Base-by-base conservation (phyloP, 805 yeast genomes). In the Lachancea lanzarotensis region DNA sequence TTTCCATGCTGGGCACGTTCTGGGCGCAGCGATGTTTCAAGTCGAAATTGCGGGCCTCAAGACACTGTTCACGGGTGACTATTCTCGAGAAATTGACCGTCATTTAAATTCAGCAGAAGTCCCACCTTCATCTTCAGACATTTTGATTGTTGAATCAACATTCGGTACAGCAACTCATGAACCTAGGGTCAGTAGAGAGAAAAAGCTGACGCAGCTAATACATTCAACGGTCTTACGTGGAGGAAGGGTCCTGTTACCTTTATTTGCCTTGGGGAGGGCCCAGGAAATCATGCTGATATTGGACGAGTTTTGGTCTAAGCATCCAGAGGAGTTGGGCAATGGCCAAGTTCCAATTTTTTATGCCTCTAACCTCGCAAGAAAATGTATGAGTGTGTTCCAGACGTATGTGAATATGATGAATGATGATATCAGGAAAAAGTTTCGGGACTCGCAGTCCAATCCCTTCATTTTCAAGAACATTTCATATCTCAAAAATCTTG, bases 1-100 rank as follows among this genome's bases (percentile, higher is more conserved):
- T 1, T 93, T 84, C 64, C 99, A 91, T 68, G 99, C 99, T 7
- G 99, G 99, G n/a, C 99, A 93, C 73, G 99, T 93, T 11, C 71
- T 93, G 36, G 99, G 99, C 45, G 98, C 98, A 10, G 96, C 98
- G 11, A 93, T 93, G 98, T 93, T 82, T 64, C 81, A 93, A 52
- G 78, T 93, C 40, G 99, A 93, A 64, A 84, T 93, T 56, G 96
- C 96, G 16, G 97, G 97, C 0, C 69, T 91, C 47, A 85, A 87
- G 53, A 74, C 88, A 0, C 65, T 93, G 42, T 93, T 91, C 62
- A 93, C 99, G 0, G 99, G 99, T 45, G 99, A 93, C 65, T 93
- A 87, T 60, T 91, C 98, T 2, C 74, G 99, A 57, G 98, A 91
- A 63, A 89, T 86, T 57, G 95, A 90, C 61, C 80, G 99, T 51